phyloP scores from a whole-genome alignment of 2,329 filamentous ascomycete genomes.

The Metarhizium rileyi region DNA sequence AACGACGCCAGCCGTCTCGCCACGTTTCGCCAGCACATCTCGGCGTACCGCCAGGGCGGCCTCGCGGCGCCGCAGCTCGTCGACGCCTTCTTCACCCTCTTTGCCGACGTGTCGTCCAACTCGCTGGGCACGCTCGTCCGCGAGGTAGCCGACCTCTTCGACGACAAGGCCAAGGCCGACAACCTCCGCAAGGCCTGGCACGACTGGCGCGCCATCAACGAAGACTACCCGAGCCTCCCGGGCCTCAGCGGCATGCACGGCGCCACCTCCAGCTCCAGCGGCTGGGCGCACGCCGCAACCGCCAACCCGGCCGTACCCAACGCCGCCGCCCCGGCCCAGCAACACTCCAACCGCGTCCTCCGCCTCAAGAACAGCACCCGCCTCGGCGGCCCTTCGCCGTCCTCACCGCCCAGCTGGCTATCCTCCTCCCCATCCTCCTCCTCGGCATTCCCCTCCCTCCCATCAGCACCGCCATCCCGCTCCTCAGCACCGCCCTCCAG shows the following conservation, averaged over 20 bases:
- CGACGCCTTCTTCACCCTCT: constrained; percentile 79
- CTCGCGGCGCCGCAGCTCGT: constrained; percentile 68
- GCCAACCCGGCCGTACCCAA: constrained; percentile 40
- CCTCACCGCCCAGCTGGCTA: background rate
- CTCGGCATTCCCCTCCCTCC: constrained; percentile 35
- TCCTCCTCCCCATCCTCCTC: constrained; percentile 18
- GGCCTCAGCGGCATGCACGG: constrained; percentile 61
- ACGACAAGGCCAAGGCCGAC: constrained; percentile 66
- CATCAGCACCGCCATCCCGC: constrained; percentile 22
- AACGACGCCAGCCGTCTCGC: constrained; percentile 67
- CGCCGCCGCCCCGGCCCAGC: constrained; percentile 30
- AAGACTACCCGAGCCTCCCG: constrained; percentile 86
- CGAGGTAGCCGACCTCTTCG: constrained; percentile 87
- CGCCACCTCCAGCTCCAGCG: constrained; percentile 43
- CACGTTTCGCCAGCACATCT: constrained; percentile 72
- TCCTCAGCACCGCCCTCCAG: constrained; percentile 30
- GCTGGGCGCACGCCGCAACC: constrained; percentile 50
- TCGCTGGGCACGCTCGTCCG: constrained; percentile 83
- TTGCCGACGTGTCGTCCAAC: constrained; percentile 64
- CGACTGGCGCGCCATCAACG: constrained; percentile 91
- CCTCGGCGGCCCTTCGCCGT: constrained; percentile 26
- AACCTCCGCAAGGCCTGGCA: constrained; percentile 77
- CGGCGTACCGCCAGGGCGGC: constrained; percentile 61
- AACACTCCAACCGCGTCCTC: constrained; percentile 44
- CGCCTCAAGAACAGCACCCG: constrained; percentile 50